These are phyloP conservation scores for Saturnispora gosingensis DNA, from an alignment of 805 yeast species.

Conservation along the genomic window DNA sequence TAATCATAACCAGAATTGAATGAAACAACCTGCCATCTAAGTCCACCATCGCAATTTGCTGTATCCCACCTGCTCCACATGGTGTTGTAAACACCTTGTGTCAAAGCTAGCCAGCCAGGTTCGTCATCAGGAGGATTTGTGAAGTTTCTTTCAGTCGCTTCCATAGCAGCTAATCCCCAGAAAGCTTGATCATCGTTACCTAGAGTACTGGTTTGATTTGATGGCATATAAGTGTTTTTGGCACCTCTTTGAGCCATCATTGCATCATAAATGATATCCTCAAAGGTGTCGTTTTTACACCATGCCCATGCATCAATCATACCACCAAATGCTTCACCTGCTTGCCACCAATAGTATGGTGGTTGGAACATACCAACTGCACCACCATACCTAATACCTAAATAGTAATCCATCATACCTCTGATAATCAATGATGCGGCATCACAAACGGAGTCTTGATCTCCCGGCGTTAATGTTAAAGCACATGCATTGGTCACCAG, in stretches of 20 bases:
- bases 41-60: constrained; percentile 58
- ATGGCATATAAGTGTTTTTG: constrained; percentile 62
- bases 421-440: constrained; percentile 53
- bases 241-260: constrained; percentile 57
- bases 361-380: constrained; percentile 60
- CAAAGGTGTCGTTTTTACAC: constrained; percentile 60
- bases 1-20: too few relatives aligned
- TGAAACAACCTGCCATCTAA: too few relatives aligned
- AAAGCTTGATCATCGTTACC: constrained; percentile 93
- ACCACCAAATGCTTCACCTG: constrained; percentile 69
- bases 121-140: constrained; percentile 49
- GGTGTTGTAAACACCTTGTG: constrained; percentile 82
- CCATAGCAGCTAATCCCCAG: constrained; percentile 84
- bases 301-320: constrained; percentile 65
- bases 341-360: constrained; percentile 91
- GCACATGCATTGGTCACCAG: neutral
- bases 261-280: constrained; percentile 47
- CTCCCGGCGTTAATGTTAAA: constrained; percentile 16
- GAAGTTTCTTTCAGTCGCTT: constrained; percentile 77
- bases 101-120: constrained; percentile 55
- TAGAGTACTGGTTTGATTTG: constrained; percentile 73
- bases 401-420: constrained; percentile 79
- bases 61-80: constrained; percentile 77
- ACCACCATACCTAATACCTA: constrained; percentile 55
- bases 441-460: constrained; percentile 25